These are phyloP conservation scores for Teratosphaeria epicoccoides DNA, from an alignment of 2,329 filamentous ascomycete species.

Conservation along the genomic window DNA sequence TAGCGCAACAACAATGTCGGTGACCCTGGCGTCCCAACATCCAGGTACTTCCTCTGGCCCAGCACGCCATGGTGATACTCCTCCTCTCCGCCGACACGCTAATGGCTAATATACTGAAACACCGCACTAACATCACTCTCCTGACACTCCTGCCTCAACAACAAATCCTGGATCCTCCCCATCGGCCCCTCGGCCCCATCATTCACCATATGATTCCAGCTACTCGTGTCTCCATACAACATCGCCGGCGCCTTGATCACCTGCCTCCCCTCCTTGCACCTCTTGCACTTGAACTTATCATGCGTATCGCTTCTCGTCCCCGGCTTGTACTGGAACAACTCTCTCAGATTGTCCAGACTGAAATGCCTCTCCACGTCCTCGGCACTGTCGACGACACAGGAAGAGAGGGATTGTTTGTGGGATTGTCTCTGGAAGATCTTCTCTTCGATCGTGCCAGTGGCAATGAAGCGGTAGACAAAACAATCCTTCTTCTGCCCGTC, in stretches of 20 bases:
- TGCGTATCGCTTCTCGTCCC: constrained; percentile 87
- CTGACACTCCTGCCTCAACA: constrained; percentile 74
- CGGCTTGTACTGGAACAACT: constrained; percentile 85
- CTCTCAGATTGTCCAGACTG: constrained; percentile 76
- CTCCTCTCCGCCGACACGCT: not conserved
- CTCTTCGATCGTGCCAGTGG: constrained; percentile 94
- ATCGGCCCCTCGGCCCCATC: constrained; percentile 50
- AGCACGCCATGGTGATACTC: too few relatives aligned
- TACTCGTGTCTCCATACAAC: constrained; percentile 94
- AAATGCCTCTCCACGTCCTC: constrained; percentile 98
- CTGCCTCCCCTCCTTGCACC: constrained; percentile 74
- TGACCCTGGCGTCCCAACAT: too few relatives aligned
- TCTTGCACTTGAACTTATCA: constrained; percentile 96
- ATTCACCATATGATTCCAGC: constrained; percentile 80
- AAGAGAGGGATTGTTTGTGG: constrained; percentile 94
- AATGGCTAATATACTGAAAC: constrained; percentile 98
- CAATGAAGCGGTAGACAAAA: constrained; percentile 99
- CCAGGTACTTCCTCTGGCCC: too few relatives aligned
- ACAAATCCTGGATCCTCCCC: constrained; percentile 75
- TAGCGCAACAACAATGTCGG: too few relatives aligned
- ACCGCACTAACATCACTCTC: constrained; percentile 81
- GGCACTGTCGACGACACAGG: constrained; percentile 88
- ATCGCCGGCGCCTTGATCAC: constrained; percentile 84
- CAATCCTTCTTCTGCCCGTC: constrained; percentile 99
- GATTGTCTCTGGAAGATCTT: constrained; percentile 99